Conservation (phyloP, 164 flowering plant species). For the Platanus orientalis region DNA sequence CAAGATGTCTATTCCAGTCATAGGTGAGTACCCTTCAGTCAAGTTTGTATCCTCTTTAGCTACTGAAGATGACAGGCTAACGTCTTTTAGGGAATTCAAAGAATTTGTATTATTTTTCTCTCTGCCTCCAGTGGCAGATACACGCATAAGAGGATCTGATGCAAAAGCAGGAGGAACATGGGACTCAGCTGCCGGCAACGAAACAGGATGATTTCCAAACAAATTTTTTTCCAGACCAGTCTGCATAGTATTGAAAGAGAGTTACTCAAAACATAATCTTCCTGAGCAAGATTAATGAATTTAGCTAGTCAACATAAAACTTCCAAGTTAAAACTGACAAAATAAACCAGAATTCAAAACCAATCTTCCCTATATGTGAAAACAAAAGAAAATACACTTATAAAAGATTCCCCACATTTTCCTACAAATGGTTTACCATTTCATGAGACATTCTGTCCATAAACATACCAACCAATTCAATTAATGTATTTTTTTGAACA, state of each 20-base stretch:
- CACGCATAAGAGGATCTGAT: conserved; percentile 63
- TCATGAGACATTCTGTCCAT: no score
- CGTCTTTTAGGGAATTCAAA: conserved; percentile 14
- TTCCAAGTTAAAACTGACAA: background rate
- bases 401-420: no score
- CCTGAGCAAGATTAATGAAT: background rate
- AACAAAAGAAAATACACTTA: no score
- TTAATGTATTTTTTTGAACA: no score
- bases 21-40: conserved; percentile 29
- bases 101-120: conserved; percentile 22
- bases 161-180: conserved; percentile 81
- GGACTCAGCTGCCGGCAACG: conserved; percentile 42
- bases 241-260: conserved; percentile 44
- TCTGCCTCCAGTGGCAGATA: conserved; percentile 29
- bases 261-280: conserved; percentile 7
- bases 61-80: conserved; percentile 22
- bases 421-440: no score
- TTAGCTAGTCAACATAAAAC: background rate
- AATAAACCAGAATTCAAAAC: no score
- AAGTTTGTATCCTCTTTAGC: conserved; percentile 20
- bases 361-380: background rate
- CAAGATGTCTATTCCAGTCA: conserved; percentile 31
- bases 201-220: conserved; percentile 81
- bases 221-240: conserved; percentile 82
- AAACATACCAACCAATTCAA: no score